Evolutionary conservation across 768 basidiomycete species (phyloP), one percentile per base, ranked within the genome.

Genomic region (Lentinus brumalis): DNA sequence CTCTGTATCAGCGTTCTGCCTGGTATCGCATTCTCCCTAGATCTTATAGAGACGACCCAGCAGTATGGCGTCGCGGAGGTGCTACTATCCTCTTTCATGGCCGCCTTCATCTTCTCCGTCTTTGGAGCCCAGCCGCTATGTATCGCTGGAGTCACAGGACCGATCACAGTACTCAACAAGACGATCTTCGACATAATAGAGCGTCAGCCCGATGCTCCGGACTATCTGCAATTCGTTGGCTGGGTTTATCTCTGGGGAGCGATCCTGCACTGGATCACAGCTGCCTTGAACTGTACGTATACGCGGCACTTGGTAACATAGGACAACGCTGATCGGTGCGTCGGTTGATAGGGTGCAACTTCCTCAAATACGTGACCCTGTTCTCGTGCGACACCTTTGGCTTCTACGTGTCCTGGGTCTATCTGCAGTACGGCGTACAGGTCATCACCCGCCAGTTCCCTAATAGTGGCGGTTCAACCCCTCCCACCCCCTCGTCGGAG

Each of bases 181-280:
- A 93, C 89, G 2, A 92, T 96, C 46, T 94, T 83, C 71, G 81
- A 88, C 66, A 92, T 95, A 59, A 77, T 92, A 56, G 70, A 81
- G 66, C 76, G 76, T 18, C 79, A 82, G 53, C 66, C 78, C 10
- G 78, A 87, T 60, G 77, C 87, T 5, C 92, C 93, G 1, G 73
- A 82, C 53, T 96, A 95, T 70, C 82, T 94, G 12, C 89, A 89
- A 39, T 95, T 95, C 68, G 82, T 96, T 9, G 93, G 93, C 30
- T 96, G 94, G 94, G 89, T 93, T 0, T 96, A 96, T 71, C 76
- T 94, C 0, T 95, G 93, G 93, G 91, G 84, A 38, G 94, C 92
- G 0, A 89, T 94, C 42, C 73, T 91, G 42, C 90, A 95, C 67
- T 94, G 89, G 89, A 75, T 91, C 47, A 89, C 91, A 4, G 91